A percentile compares a stretch with the other conserved stretches of the same genome.
Evolutionary conservation across 2,329 filamentous ascomycete genomes (phyloP).

Genomic region (Aspergillus oerlinghausenensis): DNA sequence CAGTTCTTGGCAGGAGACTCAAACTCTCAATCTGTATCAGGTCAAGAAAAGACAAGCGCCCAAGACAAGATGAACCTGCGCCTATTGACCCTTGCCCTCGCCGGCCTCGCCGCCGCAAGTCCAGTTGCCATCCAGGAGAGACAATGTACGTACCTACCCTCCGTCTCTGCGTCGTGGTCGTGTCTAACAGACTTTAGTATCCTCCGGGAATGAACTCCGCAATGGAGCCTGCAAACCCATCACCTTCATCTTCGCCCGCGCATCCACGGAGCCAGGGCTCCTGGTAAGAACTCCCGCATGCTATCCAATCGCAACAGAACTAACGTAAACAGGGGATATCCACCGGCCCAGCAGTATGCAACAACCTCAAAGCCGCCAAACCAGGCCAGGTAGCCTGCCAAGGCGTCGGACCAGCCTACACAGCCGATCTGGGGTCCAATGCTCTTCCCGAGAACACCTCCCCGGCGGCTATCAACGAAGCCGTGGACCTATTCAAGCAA

Average conservation of each 20-base stretch:
- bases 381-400: constrained; percentile 9
- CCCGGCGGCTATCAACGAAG: constrained; percentile 8
- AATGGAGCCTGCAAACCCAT: constrained; percentile 38
- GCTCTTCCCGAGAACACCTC: constrained; percentile 7
- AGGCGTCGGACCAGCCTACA: constrained; percentile 10
- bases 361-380: background rate
- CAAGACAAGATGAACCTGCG: too few species aligned
- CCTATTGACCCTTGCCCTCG: too few species aligned
- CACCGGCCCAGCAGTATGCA: constrained; percentile 6
- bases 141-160: too few species aligned
- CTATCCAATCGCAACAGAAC: background rate
- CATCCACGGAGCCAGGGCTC: constrained; percentile 47
- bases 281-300: constrained; percentile 33
- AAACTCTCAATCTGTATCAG: too few species aligned
- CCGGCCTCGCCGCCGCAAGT: too few species aligned
- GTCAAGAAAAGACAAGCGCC: too few species aligned
- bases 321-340: constrained; percentile 2
- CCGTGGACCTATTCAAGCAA: constrained; percentile 3
- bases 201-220: constrained; percentile 33
- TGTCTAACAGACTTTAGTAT: too few species aligned
- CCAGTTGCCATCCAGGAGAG: too few species aligned
- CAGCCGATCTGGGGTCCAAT: constrained; percentile 8
- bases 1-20: too few species aligned
- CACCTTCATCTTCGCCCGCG: constrained; percentile 48
- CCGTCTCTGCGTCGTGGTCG: too few species aligned